Conservation (phyloP, 1,139 yeast genomes). For the Yamadazyma jaroonii region DNA sequence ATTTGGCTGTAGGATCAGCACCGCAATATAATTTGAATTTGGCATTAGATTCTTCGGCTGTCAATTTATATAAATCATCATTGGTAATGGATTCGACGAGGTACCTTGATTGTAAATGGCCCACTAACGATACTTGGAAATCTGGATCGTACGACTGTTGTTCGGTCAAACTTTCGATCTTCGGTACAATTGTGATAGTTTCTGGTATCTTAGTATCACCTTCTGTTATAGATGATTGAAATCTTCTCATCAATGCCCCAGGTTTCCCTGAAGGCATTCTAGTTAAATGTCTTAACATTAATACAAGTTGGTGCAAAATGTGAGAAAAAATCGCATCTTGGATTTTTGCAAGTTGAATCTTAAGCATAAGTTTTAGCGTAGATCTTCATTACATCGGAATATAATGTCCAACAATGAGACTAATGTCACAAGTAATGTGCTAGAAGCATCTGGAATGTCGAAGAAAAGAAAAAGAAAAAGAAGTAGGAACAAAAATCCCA, state of each 20-base stretch:
- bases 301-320: background rate
- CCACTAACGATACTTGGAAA: slow-evolving; percentile 36
- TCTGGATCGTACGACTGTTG: slow-evolving; percentile 29
- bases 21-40: slow-evolving; percentile 77
- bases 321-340: slow-evolving; percentile 3
- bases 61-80: slow-evolving; percentile 42
- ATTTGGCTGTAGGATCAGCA: slow-evolving; percentile 92
- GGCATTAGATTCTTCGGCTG: slow-evolving; percentile 28
- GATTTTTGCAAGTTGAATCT: background rate
- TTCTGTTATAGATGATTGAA: background rate
- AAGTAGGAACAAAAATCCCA: slow-evolving; percentile 11
- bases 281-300: too few species aligned
- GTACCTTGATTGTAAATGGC: slow-evolving; percentile 45
- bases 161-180: slow-evolving; percentile 26
- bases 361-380: background rate
- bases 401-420: slow-evolving; percentile 4
- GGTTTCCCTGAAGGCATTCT: background rate
- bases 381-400: background rate
- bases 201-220: slow-evolving; percentile 10
- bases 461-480: slow-evolving; percentile 23
- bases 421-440: slow-evolving; percentile 4
- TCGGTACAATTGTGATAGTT: slow-evolving; percentile 33
- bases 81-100: slow-evolving; percentile 48
- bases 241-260: background rate
- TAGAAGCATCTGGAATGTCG: slow-evolving; percentile 6